Evolutionary conservation across 176 grass and related monocot genomes (phyloP), one percentile per base, ranked within the genome.

Genomic region (Echinochloa phyllopogon): DNA sequence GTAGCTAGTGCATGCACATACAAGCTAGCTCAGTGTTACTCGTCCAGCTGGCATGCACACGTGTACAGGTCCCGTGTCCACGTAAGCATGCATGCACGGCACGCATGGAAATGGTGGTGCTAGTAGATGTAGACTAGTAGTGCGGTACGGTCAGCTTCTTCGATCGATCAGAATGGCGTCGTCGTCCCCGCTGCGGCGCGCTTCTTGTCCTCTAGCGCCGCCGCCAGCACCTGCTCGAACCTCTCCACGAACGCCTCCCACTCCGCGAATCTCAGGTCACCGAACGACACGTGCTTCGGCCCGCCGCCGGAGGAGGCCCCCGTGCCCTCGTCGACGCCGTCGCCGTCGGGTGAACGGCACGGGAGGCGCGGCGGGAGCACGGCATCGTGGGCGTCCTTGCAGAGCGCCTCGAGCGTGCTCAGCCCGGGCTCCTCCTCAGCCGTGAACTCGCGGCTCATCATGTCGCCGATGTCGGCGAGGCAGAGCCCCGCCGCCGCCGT

Each of bases 401-500:
- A 95, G 57, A 98, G 91, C 8, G 57, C 80, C 39, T 98, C 96
- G 4, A 98, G 77, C 40, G 83, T 69, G 67, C 96, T 98, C 16
- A 87, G 87, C 9, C 79, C 93, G 1, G 18, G 15, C 16, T 92
- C 90, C 75, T 89, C 87, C 13, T 83, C 8, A 4, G 82, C 73
- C 66, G 83, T 79, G 51, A 84, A 89, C 72, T 93, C 87, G 4
- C 92, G 93, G 3, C 91, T 95, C 93, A 98, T 95, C 92, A 95
- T 95, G 85, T 94, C 91, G 25, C 93, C 93, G 47, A 95, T 92
- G 86, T 98, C 96, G 10, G 93, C 87, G 41, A 98, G 87, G 85
- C 96, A 95, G 41, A 95, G 89, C 13, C 96, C 91, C 6, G 82
- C 91, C 3, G 85, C 87, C 8, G 83, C 82, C 37, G 96, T 87